These are phyloP conservation scores for Pseudopediastrum boryanum DNA, from an alignment of 139 green algal genomes.

Conservation along the genomic window DNA sequence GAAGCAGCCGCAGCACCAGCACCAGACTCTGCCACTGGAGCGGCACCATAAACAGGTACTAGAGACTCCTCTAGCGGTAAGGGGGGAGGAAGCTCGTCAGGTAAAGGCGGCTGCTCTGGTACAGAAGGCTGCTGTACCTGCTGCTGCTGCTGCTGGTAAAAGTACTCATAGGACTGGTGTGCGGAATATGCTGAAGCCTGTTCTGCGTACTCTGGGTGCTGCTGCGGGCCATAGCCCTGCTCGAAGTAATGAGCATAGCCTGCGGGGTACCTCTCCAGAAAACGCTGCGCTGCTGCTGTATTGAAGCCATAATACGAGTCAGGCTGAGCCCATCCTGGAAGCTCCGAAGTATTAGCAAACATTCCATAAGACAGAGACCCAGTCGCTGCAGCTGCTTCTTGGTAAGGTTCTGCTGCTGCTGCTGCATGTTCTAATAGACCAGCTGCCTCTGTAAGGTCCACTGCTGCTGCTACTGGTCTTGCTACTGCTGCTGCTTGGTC, in stretches of 20 bases:
- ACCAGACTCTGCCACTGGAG: too few relatives aligned
- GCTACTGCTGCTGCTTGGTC: background rate
- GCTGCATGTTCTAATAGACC: too few relatives aligned
- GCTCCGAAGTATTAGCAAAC: slow-evolving; percentile 15
- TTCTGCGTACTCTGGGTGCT: background rate
- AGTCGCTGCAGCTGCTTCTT: too few relatives aligned
- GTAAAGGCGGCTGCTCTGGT: too few relatives aligned
- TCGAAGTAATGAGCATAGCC: background rate
- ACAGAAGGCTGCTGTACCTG: background rate
- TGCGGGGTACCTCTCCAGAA: background rate
- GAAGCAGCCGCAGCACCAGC: too few relatives aligned
- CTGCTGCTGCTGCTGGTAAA: background rate
- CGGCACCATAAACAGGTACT: too few relatives aligned
- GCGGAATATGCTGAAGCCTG: too few relatives aligned
- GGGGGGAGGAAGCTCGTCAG: too few relatives aligned
- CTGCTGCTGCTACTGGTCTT: background rate
- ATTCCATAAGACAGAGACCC: too few relatives aligned
- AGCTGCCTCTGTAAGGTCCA: background rate
- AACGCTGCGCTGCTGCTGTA: background rate
- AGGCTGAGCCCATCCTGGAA: slow-evolving; percentile 25
- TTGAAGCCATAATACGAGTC: slow-evolving; percentile 27
- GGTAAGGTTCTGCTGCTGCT: too few relatives aligned
- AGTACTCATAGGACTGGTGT: background rate
- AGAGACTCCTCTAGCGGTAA: too few relatives aligned
- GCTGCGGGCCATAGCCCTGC: background rate